Percentiles rank a stretch among this genome's conserved stretches.
Conservation (phyloP, 345 rosid species). For the Sisymbrium altissimum region DNA sequence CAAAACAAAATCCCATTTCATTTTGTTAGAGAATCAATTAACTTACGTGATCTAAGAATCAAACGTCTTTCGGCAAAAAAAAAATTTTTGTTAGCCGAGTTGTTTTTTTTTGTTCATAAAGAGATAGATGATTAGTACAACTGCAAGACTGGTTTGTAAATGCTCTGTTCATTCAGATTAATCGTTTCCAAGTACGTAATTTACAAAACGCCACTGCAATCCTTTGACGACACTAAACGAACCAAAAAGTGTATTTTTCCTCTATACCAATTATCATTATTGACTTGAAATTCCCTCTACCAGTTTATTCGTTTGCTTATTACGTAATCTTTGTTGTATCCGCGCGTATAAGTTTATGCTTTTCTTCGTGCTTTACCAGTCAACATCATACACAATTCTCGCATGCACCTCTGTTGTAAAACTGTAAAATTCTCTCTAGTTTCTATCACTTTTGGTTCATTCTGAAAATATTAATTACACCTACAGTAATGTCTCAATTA, state of each 20-base stretch:
- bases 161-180: no score
- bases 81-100: no score
- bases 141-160: no score
- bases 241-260: neutral
- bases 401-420: conserved; percentile 16
- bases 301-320: neutral
- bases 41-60: no score
- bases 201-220: neutral
- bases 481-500: neutral
- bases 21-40: no score
- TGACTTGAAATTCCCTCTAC: neutral
- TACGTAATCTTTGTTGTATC: neutral
- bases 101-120: no score
- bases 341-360: neutral
- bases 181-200: no score
- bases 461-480: neutral
- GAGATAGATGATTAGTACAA: no score
- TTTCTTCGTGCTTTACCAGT: conserved; percentile 11
- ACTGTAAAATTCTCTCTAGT: neutral
- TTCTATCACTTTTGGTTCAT: neutral
- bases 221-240: neutral
- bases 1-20: no score
- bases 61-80: no score
- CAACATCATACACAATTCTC: conserved; percentile 19
- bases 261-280: neutral